Evolutionary conservation across 2,329 filamentous ascomycete species (phyloP).

Genomic region (Fusarium solani-melongenae): DNA sequence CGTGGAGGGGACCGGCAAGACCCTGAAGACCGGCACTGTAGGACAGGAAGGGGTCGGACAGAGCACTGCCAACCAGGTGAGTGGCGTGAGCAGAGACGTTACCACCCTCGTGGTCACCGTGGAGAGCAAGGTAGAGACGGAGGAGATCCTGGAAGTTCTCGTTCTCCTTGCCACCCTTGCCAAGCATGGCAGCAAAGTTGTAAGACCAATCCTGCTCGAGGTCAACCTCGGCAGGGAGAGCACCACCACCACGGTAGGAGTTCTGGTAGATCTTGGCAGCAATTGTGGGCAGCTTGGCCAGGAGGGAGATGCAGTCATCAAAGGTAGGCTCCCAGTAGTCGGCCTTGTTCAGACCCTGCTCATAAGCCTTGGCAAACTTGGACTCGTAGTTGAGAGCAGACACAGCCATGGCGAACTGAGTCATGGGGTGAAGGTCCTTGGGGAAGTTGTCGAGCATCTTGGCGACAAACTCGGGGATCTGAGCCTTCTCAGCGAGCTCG

Average conservation of each 20-base stretch:
- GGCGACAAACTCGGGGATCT: slow-evolving; percentile 83
- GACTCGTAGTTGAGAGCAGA: slow-evolving; percentile 96
- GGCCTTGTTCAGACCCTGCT: slow-evolving; percentile 89
- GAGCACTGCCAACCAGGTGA: slow-evolving; percentile 92
- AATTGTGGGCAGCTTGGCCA: slow-evolving; percentile 96
- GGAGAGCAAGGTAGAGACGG: slow-evolving; percentile 92
- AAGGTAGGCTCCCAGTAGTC: slow-evolving; percentile 99
- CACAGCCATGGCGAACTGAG: slow-evolving; percentile 94
- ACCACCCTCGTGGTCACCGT: slow-evolving; percentile 97
- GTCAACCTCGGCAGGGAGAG: slow-evolving; percentile 82
- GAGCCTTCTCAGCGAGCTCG: slow-evolving; percentile 87
- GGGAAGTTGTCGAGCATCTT: slow-evolving; percentile 93
- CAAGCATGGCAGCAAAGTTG: slow-evolving; percentile 97
- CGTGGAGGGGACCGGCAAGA: slow-evolving; percentile 81
- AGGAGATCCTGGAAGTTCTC: slow-evolving; percentile 96
- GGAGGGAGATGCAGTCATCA: slow-evolving; percentile 91
- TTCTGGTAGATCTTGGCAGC: slow-evolving; percentile 98
- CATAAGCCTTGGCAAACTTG: slow-evolving; percentile 93
- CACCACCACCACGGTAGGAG: slow-evolving; percentile 78
- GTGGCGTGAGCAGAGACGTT: slow-evolving; percentile 97
- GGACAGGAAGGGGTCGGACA: slow-evolving; percentile 94
- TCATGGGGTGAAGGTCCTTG: slow-evolving; percentile 95
- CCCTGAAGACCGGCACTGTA: slow-evolving; percentile 97
- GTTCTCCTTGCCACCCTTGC: slow-evolving; percentile 87
- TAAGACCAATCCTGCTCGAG: slow-evolving; percentile 94